Evolutionary conservation across 768 basidiomycete species (phyloP), one percentile per base, ranked within the genome.

Genomic region (Kwoniella sp.): DNA sequence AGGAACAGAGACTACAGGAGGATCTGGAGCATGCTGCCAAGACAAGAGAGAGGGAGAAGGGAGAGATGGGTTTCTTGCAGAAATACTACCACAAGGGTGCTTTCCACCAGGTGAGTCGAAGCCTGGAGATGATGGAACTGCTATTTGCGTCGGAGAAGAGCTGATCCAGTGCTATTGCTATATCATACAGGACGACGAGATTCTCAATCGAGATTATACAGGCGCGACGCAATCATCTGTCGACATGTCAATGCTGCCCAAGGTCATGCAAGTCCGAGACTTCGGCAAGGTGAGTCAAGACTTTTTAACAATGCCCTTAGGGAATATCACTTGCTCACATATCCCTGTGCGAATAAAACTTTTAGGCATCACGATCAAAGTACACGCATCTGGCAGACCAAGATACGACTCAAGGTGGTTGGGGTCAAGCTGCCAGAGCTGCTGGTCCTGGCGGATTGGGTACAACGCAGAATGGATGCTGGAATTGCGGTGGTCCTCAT

Each of bases 51-150:
- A 95, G 94, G 80, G 69, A 70, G 36, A 80, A 96, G 77, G 92
- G 91, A 2, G 85, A 90, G 67, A 90, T 92, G 77, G 90, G 87
- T 76, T 98, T 98, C 81, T 80, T 98, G 67, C 93, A 98, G 79
- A 98, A 96, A 81, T 99, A 96, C 79, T 98, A 92, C 88, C 96
- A 99, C 83, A 97, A 95, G 81, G 96, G 96, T 72, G 96, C 95
- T 64, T 99, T 98, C 84, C 92, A 96, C 79, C 91, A 94, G 85
- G 93, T 90, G 63, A 30, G 84, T 52, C n/a, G 6, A 30, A 48
- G 33, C 33, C 13, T 33, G 33, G 33, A n/a, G n/a, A n/a, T n/a
- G n/a, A n/a, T n/a, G n/a, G n/a, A n/a, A n/a, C n/a, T n/a, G n/a
- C n/a, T n/a, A n/a, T n/a, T n/a, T n/a, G n/a, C n/a, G n/a, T n/a